Evolutionary conservation across 805 yeast genomes (phyloP).

Genomic region (Wickerhamomyces hampshirensis): DNA sequence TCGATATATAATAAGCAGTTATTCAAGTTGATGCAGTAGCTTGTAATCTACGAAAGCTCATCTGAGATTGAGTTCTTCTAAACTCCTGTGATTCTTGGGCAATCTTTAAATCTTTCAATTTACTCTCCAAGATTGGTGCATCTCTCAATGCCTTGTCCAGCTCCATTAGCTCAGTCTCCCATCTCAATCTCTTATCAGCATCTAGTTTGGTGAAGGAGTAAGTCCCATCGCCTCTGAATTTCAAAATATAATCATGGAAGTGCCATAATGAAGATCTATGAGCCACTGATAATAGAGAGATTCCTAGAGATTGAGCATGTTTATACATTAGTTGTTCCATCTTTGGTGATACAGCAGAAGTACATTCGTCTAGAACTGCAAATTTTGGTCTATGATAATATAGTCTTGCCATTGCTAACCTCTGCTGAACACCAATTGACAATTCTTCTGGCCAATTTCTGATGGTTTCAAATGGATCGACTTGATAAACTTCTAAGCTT

Average conservation of each 20-base stretch:
- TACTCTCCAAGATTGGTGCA: constrained; percentile 59
- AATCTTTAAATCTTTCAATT: constrained; percentile 58
- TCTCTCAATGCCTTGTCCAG: constrained; percentile 70
- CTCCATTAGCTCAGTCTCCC: constrained; percentile 72
- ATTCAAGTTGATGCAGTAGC: not conserved
- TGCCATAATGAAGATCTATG: constrained; percentile 92
- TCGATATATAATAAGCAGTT: too few relatives aligned
- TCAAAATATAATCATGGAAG: constrained; percentile 76
- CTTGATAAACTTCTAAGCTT: constrained; percentile 27
- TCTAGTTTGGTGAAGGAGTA: constrained; percentile 60
- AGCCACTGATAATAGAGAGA: constrained; percentile 84
- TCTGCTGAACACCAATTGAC: constrained; percentile 88
- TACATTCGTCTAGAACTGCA: constrained; percentile 94
- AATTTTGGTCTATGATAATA: constrained; percentile 88
- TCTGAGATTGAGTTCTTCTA: constrained; percentile 25
- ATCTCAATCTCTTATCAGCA: constrained; percentile 64
- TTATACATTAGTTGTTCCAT: constrained; percentile 87
- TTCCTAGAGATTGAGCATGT: constrained; percentile 73
- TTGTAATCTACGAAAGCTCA: constrained; percentile 17
- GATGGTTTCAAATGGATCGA: constrained; percentile 53
- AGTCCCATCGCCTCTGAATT: constrained; percentile 81
- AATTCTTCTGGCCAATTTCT: constrained; percentile 88
- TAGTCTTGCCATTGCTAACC: constrained; percentile 88
- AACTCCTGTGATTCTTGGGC: constrained; percentile 35
- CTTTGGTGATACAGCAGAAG: constrained; percentile 87